phyloP scores from a whole-genome alignment of 805 yeast species.

The Metschnikowia anglica region DNA sequence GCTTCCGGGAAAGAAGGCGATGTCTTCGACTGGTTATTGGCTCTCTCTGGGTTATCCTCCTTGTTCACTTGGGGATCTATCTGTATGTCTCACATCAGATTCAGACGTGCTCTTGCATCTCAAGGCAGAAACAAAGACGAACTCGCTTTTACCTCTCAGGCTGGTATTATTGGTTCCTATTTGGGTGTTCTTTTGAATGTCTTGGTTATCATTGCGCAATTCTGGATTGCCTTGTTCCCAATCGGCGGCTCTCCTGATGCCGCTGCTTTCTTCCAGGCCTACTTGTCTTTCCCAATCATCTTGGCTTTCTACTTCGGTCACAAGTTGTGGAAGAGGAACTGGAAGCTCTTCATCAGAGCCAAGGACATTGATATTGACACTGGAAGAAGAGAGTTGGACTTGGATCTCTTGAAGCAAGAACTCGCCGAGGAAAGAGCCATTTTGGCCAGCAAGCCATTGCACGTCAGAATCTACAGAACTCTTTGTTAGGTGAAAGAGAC shows the following conservation, averaged over 20 bases:
- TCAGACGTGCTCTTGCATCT: conserved; percentile 25
- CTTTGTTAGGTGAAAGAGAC: conserved; percentile 45
- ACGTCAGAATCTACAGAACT: conserved; percentile 52
- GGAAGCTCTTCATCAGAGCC: conserved; percentile 32
- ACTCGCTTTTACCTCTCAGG: conserved; percentile 52
- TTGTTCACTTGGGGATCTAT: conserved; percentile 32
- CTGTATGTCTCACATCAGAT: conserved; percentile 27
- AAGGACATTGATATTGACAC: conserved; percentile 38
- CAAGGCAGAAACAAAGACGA: conserved; percentile 37
- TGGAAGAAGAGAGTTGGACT: conserved; percentile 40
- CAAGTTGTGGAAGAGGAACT: conserved; percentile 49
- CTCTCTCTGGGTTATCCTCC: conserved; percentile 28
- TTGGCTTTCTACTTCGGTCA: conserved; percentile 56
- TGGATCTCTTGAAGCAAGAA: conserved; percentile 42
- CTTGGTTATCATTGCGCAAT: conserved; percentile 56
- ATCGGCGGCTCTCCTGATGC: conserved; percentile 35
- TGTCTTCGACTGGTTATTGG: conserved; percentile 29
- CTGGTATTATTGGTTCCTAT: conserved; percentile 54
- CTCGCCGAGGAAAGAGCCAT: conserved; percentile 55
- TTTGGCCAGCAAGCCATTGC: conserved; percentile 46
- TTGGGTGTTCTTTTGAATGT: conserved; percentile 49
- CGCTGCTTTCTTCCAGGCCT: conserved; percentile 56
- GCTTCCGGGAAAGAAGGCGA: conserved; percentile 26
- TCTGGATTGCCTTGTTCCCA: conserved; percentile 67
- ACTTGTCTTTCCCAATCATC: conserved; percentile 63